Percentiles rank a stretch among this genome's conserved stretches.
These are phyloP conservation scores for Nitzschia putrida DNA, from an alignment of 108 stramenopile species.

Conservation along the genomic window DNA sequence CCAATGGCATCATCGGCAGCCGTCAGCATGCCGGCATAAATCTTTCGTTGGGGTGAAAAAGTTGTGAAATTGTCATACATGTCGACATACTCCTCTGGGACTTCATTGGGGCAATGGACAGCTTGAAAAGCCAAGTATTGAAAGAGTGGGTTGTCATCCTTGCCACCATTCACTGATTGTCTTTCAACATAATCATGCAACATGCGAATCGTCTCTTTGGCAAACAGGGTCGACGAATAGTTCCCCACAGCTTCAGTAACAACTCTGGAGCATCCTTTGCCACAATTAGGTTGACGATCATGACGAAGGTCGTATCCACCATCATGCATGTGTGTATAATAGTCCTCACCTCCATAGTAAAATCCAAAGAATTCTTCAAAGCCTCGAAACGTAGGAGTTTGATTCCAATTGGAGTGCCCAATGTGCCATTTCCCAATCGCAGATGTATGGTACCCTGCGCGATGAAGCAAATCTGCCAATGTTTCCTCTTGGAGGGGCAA, in stretches of 20 bases:
- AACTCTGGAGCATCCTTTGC: constrained; percentile 24
- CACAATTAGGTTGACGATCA: constrained; percentile 30
- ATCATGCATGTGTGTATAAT: constrained; percentile 37
- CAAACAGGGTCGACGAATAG: constrained; percentile 46
- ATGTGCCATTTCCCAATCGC: constrained; percentile 73
- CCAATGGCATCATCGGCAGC: constrained; percentile 54
- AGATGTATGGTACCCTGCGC: constrained; percentile 48
- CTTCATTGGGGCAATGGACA: constrained; percentile 51
- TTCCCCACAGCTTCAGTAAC: constrained; percentile 11
- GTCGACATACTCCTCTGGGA: constrained; percentile 31
- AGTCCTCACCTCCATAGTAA: constrained; percentile 52
- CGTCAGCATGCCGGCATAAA: constrained; percentile 52
- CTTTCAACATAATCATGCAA: constrained; percentile 15
- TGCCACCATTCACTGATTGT: neutral
- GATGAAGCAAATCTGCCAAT: constrained; percentile 30
- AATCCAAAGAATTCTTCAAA: constrained; percentile 66
- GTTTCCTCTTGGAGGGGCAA: constrained; percentile 41
- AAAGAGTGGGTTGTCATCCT: constrained; percentile 31
- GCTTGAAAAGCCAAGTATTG: constrained; percentile 45
- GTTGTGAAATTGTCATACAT: constrained; percentile 11
- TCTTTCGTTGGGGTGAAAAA: constrained; percentile 25
- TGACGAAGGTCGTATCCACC: constrained; percentile 30
- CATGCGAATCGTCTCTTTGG: constrained; percentile 35
- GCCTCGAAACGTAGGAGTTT: constrained; percentile 59
- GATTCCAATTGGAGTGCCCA: constrained; percentile 37